Conservation (phyloP, 306 rosid genomes). For the Psophocarpus tetragonolobus region DNA sequence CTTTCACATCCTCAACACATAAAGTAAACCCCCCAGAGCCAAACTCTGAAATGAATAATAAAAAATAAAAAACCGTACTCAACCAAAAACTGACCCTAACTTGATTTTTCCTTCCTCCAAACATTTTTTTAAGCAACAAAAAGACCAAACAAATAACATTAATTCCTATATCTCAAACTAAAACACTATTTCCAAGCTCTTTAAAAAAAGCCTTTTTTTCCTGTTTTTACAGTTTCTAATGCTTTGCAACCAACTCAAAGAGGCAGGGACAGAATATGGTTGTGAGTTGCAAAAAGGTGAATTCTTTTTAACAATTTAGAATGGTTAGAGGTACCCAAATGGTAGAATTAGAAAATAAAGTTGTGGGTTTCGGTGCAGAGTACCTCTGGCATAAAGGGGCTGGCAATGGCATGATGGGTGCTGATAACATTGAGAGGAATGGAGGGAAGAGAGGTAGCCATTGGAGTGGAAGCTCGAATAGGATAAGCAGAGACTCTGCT, state of each 20-base stretch:
- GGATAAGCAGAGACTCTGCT: conserved; percentile 36
- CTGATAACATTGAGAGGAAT: conserved; percentile 28
- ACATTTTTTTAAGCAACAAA: conserved; percentile 3
- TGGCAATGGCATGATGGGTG: conserved; percentile 29
- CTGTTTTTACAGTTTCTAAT: neutral
- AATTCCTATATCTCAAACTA: neutral
- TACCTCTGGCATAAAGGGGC: conserved; percentile 79
- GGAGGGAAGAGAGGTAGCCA: conserved; percentile 42
- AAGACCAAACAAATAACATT: neutral
- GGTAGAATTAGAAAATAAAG: neutral
- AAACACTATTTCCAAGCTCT: neutral
- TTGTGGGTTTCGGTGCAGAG: neutral
- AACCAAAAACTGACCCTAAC: neutral
- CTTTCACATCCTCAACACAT: neutral
- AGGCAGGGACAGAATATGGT: neutral
- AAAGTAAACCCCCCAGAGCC: neutral
- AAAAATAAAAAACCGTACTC: neutral
- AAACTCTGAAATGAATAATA: neutral
- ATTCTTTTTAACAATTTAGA: neutral
- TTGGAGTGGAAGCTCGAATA: conserved; percentile 41
- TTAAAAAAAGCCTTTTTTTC: neutral
- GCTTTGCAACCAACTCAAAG: conserved; percentile 4
- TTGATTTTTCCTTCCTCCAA: neutral
- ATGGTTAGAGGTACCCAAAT: neutral
- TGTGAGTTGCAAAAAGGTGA: conserved; percentile 1